phyloP scores from a whole-genome alignment of 2,329 filamentous ascomycete genomes.

The Phyllosticta capitalensis region DNA sequence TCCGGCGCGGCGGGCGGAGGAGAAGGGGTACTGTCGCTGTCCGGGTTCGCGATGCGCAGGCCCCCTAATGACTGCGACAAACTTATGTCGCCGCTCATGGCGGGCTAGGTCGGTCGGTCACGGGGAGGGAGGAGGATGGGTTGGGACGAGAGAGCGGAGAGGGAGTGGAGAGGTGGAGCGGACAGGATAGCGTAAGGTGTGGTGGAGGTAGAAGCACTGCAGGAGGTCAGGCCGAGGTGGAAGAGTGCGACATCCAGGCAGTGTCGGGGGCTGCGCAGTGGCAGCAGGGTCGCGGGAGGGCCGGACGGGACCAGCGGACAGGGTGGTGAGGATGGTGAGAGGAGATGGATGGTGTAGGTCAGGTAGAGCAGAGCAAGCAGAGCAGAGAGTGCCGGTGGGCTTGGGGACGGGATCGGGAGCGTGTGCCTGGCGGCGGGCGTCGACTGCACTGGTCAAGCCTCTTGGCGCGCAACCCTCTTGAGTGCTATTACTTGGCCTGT shows the following conservation, averaged over 20 bases:
- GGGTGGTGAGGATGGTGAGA: constrained; percentile 4
- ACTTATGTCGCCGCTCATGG: constrained; percentile 87
- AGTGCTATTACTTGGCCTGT: neutral
- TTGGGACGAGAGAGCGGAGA: neutral
- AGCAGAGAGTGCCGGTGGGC: no score
- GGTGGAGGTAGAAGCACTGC: neutral
- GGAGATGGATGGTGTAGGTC: constrained; percentile 6
- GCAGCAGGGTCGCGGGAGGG: constrained; percentile 9
- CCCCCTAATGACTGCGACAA: constrained; percentile 88
- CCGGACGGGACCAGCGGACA: constrained; percentile 10
- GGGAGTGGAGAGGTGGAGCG: neutral
- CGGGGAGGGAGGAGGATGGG: neutral
- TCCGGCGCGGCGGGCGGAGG: constrained; percentile 16
- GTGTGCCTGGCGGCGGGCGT: neutral
- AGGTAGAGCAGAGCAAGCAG: no score
- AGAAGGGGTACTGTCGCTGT: constrained; percentile 49
- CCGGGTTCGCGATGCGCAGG: constrained; percentile 92
- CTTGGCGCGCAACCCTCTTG: neutral
- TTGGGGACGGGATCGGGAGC: neutral
- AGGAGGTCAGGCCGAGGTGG: neutral
- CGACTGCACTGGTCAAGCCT: neutral
- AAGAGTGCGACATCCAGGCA: constrained; percentile 10
- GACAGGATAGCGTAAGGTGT: neutral
- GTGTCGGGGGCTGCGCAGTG: constrained; percentile 4
- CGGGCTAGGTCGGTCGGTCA: neutral